These are phyloP conservation scores for Syzygium malaccense DNA, from an alignment of 441 rosid genomes.

Conservation along the genomic window DNA sequence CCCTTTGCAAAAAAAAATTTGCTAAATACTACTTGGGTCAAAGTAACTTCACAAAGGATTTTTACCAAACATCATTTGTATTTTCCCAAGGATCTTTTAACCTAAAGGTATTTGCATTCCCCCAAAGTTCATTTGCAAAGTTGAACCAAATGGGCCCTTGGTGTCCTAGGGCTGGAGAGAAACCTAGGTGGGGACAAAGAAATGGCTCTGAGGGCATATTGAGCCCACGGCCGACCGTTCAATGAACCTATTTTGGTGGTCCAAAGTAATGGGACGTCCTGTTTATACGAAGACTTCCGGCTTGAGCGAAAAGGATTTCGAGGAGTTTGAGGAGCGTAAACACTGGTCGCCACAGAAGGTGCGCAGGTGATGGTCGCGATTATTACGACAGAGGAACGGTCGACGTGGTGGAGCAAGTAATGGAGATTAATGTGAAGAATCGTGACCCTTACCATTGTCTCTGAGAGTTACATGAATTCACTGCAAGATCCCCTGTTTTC, in stretches of 20 bases:
- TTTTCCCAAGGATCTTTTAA: no score
- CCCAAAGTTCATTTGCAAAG: no score
- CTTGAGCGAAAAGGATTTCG: background rate
- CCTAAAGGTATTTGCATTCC: no score
- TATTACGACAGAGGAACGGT: background rate
- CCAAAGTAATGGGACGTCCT: background rate
- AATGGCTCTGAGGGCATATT: accelerated
- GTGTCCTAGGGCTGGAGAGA: background rate
- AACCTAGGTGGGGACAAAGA: background rate
- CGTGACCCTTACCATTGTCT: background rate
- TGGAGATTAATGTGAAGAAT: background rate
- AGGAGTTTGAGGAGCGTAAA: accelerated
- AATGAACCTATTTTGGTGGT: accelerated
- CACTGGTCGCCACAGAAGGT: background rate
- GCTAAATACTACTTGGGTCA: no score
- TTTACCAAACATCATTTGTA: no score
- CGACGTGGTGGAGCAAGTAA: background rate
- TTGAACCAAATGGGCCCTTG: no score
- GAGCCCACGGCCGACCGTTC: background rate
- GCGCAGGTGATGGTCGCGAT: background rate
- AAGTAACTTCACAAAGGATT: no score
- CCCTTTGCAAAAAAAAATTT: no score
- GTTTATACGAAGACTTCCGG: background rate
- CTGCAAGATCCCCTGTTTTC: background rate
- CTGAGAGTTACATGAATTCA: background rate